Evolutionary conservation across 148 eudicot species (phyloP).

Genomic region (Silene uniflora): DNA sequence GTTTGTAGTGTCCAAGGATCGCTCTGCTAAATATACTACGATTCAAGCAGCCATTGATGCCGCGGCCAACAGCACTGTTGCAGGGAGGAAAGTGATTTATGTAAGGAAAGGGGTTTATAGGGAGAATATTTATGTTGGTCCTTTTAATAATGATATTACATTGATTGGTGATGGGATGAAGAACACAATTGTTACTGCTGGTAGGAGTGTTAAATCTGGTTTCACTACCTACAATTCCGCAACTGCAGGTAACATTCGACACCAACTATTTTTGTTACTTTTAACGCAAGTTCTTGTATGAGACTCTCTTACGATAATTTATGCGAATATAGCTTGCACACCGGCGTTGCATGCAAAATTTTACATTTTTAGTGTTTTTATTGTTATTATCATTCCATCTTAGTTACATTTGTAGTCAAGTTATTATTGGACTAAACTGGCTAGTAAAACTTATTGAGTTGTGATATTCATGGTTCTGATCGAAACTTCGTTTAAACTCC

Average conservation of each 20-base stretch:
- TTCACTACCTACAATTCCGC: conserved; percentile 65
- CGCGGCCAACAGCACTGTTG: conserved; percentile 26
- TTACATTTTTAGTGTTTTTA: too few relatives aligned
- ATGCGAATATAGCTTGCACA: too few relatives aligned
- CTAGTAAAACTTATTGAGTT: too few relatives aligned
- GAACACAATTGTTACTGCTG: conserved; percentile 51
- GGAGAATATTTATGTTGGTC: conserved; percentile 39
- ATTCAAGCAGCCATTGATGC: conserved; percentile 48
- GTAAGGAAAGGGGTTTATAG: conserved; percentile 40
- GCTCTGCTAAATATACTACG: conserved; percentile 32
- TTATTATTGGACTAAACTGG: too few relatives aligned
- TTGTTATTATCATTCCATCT: too few relatives aligned
- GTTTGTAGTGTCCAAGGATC: conserved; percentile 43
- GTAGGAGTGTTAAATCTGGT: conserved; percentile 49
- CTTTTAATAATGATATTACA: conserved; percentile 45
- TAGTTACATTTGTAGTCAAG: too few relatives aligned
- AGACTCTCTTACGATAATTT: too few relatives aligned
- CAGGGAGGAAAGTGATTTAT: conserved; percentile 34
- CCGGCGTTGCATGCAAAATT: too few relatives aligned
- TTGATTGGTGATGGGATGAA: conserved; percentile 64
- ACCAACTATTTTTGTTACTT: not conserved
- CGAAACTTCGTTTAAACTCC: too few relatives aligned
- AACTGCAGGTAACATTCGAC: conserved; percentile 50
- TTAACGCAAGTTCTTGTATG: too few relatives aligned
- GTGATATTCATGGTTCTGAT: too few relatives aligned